A percentile compares a stretch with the other conserved stretches of the same genome.
Evolutionary conservation across 2,329 filamentous ascomycete species (phyloP).

Genomic region (Emmonsia crescens): DNA sequence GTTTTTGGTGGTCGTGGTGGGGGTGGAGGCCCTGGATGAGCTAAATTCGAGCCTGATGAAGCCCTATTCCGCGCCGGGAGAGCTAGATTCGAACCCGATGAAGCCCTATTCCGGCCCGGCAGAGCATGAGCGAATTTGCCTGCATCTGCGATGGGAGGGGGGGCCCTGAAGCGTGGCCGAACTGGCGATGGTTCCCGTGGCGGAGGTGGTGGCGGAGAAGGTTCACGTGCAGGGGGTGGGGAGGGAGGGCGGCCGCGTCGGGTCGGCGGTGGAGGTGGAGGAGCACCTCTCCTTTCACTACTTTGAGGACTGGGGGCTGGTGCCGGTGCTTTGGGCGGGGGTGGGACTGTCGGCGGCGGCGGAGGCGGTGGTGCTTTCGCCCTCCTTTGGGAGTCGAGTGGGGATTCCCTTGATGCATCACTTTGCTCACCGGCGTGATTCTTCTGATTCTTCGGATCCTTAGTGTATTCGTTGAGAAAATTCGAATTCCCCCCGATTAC

Average conservation of each 20-base stretch:
- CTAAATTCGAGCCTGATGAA: constrained; percentile 36
- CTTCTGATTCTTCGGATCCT: too few species aligned
- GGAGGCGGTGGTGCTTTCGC: constrained; percentile 51
- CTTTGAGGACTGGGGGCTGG: constrained; percentile 48
- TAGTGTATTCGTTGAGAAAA: constrained; percentile 58
- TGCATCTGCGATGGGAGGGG: constrained; percentile 79
- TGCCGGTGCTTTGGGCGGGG: constrained; percentile 24
- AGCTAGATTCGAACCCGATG: constrained; percentile 37
- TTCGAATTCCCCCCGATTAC: constrained; percentile 57
- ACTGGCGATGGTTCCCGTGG: constrained; percentile 61
- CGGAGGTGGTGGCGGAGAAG: constrained; percentile 46
- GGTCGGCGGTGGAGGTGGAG: constrained; percentile 47
- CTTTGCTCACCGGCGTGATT: constrained; percentile 41
- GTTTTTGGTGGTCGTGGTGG: constrained; percentile 55
- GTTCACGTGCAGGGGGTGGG: constrained; percentile 34
- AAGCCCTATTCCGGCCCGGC: constrained; percentile 31
- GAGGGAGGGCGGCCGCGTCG: constrained; percentile 31
- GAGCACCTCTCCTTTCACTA: constrained; percentile 51
- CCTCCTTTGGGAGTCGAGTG: constrained; percentile 36
- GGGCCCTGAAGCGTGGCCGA: constrained; percentile 65
- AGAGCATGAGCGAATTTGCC: constrained; percentile 64
- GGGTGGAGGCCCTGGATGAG: constrained; percentile 49
- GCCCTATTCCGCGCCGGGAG: constrained; percentile 41
- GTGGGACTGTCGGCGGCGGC: constrained; percentile 43
- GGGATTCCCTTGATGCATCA: constrained; percentile 30